Evolutionary conservation across 2,329 filamentous ascomycete species (phyloP), one percentile per base, ranked within the genome.

Genomic region (Colletotrichum navitas): DNA sequence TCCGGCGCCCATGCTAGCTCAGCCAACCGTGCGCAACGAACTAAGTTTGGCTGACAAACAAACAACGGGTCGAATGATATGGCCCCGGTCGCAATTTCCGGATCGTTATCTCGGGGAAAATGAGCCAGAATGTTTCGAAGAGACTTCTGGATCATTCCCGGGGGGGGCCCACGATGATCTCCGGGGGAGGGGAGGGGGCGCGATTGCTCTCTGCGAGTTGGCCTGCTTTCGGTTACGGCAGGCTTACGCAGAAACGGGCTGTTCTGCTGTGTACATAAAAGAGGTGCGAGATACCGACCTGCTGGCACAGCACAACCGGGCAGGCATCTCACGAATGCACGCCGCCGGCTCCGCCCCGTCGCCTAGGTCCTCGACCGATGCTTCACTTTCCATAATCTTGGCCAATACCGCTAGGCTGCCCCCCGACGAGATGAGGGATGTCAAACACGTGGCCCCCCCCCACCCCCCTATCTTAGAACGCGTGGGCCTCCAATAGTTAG

Each of bases 111-210:
- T 68, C 64, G 59, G 64, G 58, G 45, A 54, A 47, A 11, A 26
- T 34, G 52, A n/a, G 11, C 61, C 66, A 71, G 34, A 68, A 71
- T 59, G 68, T 68, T 71, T 63, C 64, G 59, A 71, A 58, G 68
- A 68, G 18, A 59, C n/a, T 32, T 71, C 49, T 24, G n/a, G 68
- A 51, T 32, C 36, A 52, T 29, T 29, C 36, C 3, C 24, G 3
- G n/a, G 24, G 24, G 18, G 24, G 24, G 26, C 63, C 49, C 63
- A 63, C 39, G 49, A 36, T 26, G 12, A n/a, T 43, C 21, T 14
- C 51, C 29, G 34, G 58, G 34, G n/a, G 29, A 36, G 29, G 29
- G 29, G 29, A 4, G 29, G 29, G 29, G 29, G 29, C 34, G 41
- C 56, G 21, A 24, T 47, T 24, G 54, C 34, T 21, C 56, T 47